phyloP scores from a whole-genome alignment of 23 red algal genomes.

The Gracilariopsis chorda region DNA sequence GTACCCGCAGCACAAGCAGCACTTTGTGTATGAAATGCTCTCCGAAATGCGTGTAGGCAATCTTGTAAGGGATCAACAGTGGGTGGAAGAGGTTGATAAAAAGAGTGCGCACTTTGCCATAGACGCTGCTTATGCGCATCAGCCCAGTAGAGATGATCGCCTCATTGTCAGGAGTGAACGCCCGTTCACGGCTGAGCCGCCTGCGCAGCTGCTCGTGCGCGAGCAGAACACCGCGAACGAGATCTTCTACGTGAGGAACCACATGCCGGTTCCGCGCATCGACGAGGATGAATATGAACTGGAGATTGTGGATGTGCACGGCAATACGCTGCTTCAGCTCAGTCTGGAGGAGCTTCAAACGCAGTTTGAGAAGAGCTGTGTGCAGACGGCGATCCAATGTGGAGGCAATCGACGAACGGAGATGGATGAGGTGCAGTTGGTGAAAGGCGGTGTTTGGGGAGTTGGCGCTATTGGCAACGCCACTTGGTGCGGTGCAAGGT shows the following conservation, averaged over 20 bases:
- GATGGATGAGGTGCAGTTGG: constrained; percentile 52
- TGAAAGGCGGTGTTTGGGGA: constrained; percentile 86
- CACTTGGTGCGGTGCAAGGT: constrained; percentile 72
- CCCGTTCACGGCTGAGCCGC: constrained; percentile 93
- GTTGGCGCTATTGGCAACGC: constrained; percentile 86
- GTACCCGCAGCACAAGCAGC: constrained; percentile 63
- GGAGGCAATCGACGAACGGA: constrained; percentile 93
- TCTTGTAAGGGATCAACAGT: constrained; percentile 20
- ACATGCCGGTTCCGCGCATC: constrained; percentile 83
- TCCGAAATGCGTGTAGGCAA: constrained; percentile 84
- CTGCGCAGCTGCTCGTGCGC: constrained; percentile 28
- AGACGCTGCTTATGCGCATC: constrained; percentile 48
- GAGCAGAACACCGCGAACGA: constrained; percentile 69
- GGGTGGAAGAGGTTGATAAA: neutral
- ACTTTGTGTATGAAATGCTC: constrained; percentile 72
- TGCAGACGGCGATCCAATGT: constrained; percentile 70
- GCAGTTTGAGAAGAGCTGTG: constrained; percentile 22
- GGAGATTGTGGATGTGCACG: constrained; percentile 13
- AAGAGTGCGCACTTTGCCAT: neutral
- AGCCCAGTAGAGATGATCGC: constrained; percentile 29
- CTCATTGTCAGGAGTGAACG: constrained; percentile 54
- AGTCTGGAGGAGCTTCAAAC: constrained; percentile 61
- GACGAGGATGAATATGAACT: constrained; percentile 28
- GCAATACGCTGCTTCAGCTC: neutral
- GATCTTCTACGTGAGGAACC: constrained; percentile 89